Evolutionary conservation across 768 basidiomycete genomes (phyloP).

Genomic region (Dioszegia aurantiaca): DNA sequence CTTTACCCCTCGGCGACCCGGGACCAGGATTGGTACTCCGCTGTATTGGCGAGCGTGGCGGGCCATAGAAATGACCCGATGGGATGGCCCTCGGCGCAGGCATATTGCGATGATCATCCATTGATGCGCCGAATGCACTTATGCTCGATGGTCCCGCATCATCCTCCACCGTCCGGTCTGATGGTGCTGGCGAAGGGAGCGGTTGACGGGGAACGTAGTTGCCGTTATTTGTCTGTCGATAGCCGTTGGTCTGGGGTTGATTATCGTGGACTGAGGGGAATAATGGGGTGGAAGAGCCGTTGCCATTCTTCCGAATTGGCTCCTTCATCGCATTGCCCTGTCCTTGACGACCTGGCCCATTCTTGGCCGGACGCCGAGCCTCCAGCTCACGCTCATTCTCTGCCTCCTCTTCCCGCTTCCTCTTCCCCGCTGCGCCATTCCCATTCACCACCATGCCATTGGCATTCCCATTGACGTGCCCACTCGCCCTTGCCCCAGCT

Average conservation of each 20-base stretch:
- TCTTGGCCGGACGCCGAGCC: conserved; percentile 2
- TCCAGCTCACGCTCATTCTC: neutral
- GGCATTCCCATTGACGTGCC: neutral
- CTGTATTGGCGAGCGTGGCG: conserved; percentile 22
- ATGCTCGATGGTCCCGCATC: conserved; percentile 5
- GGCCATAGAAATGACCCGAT: conserved; percentile 14
- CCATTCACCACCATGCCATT: conserved; percentile 4
- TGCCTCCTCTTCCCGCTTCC: conserved; percentile 8
- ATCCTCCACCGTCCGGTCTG: neutral
- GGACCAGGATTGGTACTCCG: conserved; percentile 15
- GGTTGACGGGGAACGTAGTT: neutral
- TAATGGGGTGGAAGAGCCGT: neutral
- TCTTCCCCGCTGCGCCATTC: neutral
- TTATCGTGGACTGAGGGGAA: conserved; percentile 3
- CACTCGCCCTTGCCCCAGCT: neutral
- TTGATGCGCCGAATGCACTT: neutral
- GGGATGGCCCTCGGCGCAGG: conserved; percentile 16
- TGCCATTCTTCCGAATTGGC: neutral
- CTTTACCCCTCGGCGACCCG: neutral
- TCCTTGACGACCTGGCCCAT: neutral
- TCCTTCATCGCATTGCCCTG: neutral
- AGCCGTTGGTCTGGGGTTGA: neutral
- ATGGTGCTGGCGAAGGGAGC: neutral
- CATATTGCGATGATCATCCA: conserved; percentile 2
- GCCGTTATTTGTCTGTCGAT: too few relatives aligned